Evolutionary conservation across 495 filamentous ascomycete species (phyloP), one percentile per base, ranked within the genome.

Genomic region (Letharia lupina): DNA sequence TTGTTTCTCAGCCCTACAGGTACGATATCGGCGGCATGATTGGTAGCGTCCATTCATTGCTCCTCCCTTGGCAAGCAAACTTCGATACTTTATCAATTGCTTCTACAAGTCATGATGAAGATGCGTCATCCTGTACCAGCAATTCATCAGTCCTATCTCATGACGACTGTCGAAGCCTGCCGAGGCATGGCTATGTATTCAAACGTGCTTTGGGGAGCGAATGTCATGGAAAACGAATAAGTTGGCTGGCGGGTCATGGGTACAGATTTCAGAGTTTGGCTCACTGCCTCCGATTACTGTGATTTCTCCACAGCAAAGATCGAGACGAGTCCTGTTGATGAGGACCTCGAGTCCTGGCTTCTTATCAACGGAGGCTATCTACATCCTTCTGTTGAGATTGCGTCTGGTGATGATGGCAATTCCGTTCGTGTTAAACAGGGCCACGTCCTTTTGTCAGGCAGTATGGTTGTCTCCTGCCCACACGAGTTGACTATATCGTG

Each of bases 391-490:
- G 50, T 69, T 61, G 67, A 71, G 18, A 48, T 71, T 65, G 40
- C 33, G 18, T 65, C 62, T 8, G 47, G 2, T 15, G 33, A 52
- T n/a, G 42, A 50, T 63, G 68, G 68, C 4, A 54, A 58, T 61
- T 40, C 12, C 23, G 37, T 72, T 39, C 64, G 64, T n/a, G 65
- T 70, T 15, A 57, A 58, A 37, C 8, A 23, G 40, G 58, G 62
- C 18, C 48, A 18, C 13, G 41, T 11, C 39, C 39, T 73, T 31
- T 20, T 41, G 18, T 56, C 65, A 7, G 65, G 45, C 6, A 59
- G 45, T 35, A 44, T n/a, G 16, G 50, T 73, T 45, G 57, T 73
- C 62, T 71, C 69, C 9, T 73, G 71, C 60, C 71, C 71, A 35
- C 67, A 69, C 37, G 18, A 39, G 4, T 62, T 71, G 42, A 69